Conservation (phyloP, 2,329 filamentous ascomycete species). For the Arthrobotrys musiformis region DNA sequence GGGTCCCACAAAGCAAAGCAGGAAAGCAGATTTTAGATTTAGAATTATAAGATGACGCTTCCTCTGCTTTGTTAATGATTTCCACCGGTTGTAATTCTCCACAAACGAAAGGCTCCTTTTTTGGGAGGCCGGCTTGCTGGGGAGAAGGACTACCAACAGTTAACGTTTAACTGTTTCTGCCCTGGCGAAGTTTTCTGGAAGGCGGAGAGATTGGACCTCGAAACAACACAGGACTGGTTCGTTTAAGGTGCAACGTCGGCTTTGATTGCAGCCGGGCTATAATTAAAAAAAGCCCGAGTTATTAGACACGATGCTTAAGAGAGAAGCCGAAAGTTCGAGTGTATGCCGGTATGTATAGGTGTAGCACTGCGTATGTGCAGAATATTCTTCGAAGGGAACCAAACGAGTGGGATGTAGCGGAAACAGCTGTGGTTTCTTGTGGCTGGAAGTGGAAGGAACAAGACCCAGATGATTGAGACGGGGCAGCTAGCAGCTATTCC, state of each 20-base stretch:
- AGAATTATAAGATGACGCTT: constrained; percentile 25
- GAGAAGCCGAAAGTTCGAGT: constrained; percentile 6
- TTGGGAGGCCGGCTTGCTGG: neutral
- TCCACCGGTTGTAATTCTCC: constrained; percentile 15
- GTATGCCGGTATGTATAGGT: neutral
- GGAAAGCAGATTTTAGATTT: neutral
- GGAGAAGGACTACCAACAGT: neutral
- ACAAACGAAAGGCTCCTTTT: constrained; percentile 43
- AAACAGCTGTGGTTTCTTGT: constrained; percentile 51
- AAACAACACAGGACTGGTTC: constrained; percentile 36
- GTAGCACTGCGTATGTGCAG: neutral
- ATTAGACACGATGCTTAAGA: constrained; percentile 23
- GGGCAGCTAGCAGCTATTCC: constrained; percentile 50
- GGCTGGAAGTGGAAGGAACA: constrained; percentile 55
- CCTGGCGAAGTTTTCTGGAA: constrained; percentile 42
- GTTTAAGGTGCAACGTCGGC: constrained; percentile 41
- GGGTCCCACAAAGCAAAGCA: constrained; percentile 1
- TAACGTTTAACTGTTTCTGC: neutral
- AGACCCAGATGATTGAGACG: constrained; percentile 43
- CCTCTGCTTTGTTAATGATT: neutral
- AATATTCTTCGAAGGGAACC: constrained; percentile 41
- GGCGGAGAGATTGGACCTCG: constrained; percentile 33
- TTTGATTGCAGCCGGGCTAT: constrained; percentile 13
- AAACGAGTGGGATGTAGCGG: constrained; percentile 49
- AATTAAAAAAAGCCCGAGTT: constrained; percentile 13